Evolutionary conservation across 75 land plant genomes (phyloP).

Genomic region (Cunninghamia lanceolata): DNA sequence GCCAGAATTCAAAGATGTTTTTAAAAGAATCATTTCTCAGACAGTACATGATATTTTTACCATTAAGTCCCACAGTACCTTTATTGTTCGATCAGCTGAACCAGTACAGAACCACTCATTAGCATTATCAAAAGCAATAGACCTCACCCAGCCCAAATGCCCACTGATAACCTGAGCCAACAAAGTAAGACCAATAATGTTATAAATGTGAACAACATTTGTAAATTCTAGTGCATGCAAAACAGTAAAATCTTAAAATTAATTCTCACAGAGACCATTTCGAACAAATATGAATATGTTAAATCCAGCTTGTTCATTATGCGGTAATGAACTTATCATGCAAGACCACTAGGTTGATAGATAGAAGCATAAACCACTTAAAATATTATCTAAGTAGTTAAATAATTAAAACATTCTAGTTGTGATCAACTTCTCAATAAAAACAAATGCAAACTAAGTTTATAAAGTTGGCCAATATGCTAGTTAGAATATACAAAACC

Average conservation of each 20-base stretch:
- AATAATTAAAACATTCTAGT: background rate
- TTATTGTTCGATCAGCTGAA: slow-evolving; percentile 98
- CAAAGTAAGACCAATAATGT: background rate
- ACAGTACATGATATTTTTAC: background rate
- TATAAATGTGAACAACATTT: too few species aligned
- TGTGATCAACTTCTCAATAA: background rate
- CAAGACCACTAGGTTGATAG: too few species aligned
- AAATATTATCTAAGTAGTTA: background rate
- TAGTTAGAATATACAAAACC: too few species aligned
- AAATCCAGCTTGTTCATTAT: too few species aligned
- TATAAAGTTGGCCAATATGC: too few species aligned
- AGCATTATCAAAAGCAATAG: slow-evolving; percentile 96
- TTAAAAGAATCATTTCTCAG: background rate
- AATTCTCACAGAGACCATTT: too few species aligned
- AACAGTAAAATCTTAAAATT: too few species aligned
- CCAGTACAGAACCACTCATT: slow-evolving; percentile 99
- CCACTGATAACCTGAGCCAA: slow-evolving; percentile 87
- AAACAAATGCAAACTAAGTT: background rate
- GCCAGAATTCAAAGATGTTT: background rate
- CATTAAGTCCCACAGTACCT: slow-evolving; percentile 38
- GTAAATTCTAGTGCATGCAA: too few species aligned
- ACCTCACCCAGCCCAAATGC: slow-evolving; percentile 99
- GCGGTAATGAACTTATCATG: too few species aligned
- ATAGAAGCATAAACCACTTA: too few species aligned
- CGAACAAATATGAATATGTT: too few species aligned